Percentiles rank a stretch among this genome's conserved stretches.
Evolutionary conservation across 495 filamentous ascomycete species (phyloP).

Genomic region (Pseudoneurospora amorphoporcata): DNA sequence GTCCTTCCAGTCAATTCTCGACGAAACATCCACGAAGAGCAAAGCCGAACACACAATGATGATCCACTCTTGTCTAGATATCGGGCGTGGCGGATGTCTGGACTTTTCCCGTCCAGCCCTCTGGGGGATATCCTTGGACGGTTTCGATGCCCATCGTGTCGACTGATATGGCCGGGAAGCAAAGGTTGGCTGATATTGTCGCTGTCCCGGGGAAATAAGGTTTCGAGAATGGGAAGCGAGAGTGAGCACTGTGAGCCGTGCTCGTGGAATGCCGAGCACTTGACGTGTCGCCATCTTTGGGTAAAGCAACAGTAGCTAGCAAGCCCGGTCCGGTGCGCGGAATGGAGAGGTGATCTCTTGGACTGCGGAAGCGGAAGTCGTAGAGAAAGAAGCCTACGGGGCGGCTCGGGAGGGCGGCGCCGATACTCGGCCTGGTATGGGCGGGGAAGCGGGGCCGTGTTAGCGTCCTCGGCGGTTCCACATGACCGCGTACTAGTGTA

Average conservation of each 20-base stretch:
- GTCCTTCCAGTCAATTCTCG: neutral
- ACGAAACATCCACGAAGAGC: neutral
- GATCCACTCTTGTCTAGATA: neutral
- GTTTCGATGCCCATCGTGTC: neutral
- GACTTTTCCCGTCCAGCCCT: neutral
- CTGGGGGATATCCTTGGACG: neutral
- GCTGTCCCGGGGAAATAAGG: neutral
- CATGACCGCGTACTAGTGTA: neutral
- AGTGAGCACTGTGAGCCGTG: neutral
- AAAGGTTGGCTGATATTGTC: neutral
- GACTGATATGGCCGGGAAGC: neutral
- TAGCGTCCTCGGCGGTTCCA: neutral
- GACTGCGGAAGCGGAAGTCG: neutral
- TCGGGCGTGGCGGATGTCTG: neutral
- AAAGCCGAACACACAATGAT: neutral
- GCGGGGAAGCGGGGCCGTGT: neutral
- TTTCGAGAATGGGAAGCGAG: neutral
- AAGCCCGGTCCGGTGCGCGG: neutral
- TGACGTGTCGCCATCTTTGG: neutral
- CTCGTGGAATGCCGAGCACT: neutral
- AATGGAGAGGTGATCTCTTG: neutral
- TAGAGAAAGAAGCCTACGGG: neutral
- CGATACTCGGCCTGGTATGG: neutral
- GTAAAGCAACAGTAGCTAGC: neutral
- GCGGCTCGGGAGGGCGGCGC: neutral